phyloP scores from a whole-genome alignment of 208 protist genomes.

The Acanthamoeba triangularis region DNA sequence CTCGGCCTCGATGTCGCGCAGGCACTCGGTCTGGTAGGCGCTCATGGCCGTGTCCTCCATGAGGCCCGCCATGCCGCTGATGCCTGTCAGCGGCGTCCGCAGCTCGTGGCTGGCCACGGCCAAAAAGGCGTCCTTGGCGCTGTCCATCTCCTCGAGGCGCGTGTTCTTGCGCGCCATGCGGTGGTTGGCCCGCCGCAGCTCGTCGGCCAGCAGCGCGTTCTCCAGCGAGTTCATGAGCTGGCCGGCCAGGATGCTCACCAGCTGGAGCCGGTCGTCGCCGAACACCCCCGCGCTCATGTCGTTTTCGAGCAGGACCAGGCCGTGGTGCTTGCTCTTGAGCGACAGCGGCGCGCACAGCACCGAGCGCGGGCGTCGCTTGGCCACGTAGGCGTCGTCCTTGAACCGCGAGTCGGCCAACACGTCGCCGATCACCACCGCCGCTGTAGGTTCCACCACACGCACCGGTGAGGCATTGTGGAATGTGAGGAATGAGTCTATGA shows the following conservation, averaged over 20 bases:
- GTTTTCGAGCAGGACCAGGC: slow-evolving; percentile 2
- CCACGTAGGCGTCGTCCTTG: neutral
- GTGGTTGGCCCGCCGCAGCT: neutral
- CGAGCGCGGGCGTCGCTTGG: neutral
- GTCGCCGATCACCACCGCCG: neutral
- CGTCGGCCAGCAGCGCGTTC: slow-evolving; percentile 44
- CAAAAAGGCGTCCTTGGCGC: slow-evolving; percentile 30
- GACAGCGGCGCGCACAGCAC: slow-evolving; percentile 48
- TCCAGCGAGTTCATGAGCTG: slow-evolving; percentile 55
- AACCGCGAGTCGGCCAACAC: neutral
- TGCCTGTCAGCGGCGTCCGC: slow-evolving; percentile 81
- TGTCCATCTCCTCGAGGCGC: neutral
- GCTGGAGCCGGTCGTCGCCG: neutral
- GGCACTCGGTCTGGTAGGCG: slow-evolving; percentile 43
- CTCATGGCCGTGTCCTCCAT: slow-evolving; percentile 74
- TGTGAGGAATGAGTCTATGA: too few species aligned
- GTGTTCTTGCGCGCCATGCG: neutral
- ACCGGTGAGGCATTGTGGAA: too few species aligned
- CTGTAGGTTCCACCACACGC: too few species aligned
- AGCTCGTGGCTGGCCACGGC: slow-evolving; percentile 81
- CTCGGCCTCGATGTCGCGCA: slow-evolving; percentile 10
- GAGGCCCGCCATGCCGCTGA: slow-evolving; percentile 82
- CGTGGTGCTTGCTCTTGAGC: neutral
- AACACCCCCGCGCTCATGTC: slow-evolving; percentile 28
- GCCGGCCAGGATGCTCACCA: too few species aligned